phyloP scores from a whole-genome alignment of 2,329 filamentous ascomycete species.

The Colletotrichum navitas region DNA sequence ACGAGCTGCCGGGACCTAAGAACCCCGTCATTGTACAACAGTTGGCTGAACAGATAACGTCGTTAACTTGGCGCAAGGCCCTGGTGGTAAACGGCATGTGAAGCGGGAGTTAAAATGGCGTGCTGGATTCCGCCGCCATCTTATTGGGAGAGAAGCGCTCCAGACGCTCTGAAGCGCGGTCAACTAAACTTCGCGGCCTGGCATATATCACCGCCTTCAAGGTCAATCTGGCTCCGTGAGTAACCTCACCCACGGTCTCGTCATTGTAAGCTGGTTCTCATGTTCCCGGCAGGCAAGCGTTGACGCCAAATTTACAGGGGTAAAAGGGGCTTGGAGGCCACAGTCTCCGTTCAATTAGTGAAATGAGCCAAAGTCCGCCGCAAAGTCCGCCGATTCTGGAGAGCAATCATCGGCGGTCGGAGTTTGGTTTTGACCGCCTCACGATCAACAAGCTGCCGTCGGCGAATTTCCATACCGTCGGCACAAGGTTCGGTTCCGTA shows the following conservation, averaged over 20 bases:
- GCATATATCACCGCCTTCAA: not conserved
- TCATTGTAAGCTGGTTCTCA: not conserved
- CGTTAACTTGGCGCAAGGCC: not conserved
- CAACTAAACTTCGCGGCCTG: not conserved
- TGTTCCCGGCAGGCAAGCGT: not conserved
- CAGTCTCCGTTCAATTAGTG: not conserved
- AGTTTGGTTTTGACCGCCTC: slow-evolving; percentile 7
- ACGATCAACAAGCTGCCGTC: not conserved
- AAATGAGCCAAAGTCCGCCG: not conserved
- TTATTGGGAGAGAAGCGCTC: slow-evolving; percentile 13
- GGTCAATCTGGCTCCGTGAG: not conserved
- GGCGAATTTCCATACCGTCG: not conserved
- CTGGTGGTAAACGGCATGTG: not conserved
- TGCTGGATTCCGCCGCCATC: slow-evolving; percentile 15
- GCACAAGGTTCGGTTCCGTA: not conserved
- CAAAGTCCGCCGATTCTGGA: slow-evolving; percentile 3
- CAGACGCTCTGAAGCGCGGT: not conserved
- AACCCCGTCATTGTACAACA: not conserved
- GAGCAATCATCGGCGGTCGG: slow-evolving; percentile 11
- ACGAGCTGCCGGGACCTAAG: not conserved
- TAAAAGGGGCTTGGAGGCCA: not conserved
- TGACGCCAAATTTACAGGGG: not conserved
- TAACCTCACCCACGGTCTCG: not conserved
- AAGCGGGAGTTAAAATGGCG: slow-evolving; percentile 28
- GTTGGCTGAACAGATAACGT: not conserved